These are phyloP conservation scores for Pythium phragmiticola DNA, from an alignment of 352 stramenopile species.

Conservation along the genomic window DNA sequence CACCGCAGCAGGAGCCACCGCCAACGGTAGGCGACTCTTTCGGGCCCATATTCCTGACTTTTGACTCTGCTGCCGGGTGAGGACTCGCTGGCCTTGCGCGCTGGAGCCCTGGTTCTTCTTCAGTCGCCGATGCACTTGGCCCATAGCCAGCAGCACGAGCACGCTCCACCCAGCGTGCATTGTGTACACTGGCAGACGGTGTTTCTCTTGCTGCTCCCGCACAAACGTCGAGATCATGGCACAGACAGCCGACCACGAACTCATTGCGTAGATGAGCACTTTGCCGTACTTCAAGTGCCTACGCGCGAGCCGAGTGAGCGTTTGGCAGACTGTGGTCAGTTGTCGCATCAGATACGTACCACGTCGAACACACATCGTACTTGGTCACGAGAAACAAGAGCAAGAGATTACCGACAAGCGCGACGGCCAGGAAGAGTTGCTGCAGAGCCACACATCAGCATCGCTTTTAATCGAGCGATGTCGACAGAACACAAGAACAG, in stretches of 20 bases:
- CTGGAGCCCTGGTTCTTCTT: background rate
- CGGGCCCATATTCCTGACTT: background rate
- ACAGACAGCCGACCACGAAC: conserved; percentile 35
- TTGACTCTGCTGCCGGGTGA: conserved; percentile 8
- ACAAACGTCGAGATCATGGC: conserved; percentile 34
- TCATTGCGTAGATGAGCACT: conserved; percentile 39
- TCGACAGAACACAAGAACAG: background rate
- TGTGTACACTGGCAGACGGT: conserved; percentile 28
- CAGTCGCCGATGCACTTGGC: background rate
- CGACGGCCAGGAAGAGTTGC: conserved; percentile 31
- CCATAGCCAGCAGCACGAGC: background rate
- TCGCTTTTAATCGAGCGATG: no score
- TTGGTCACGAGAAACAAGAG: conserved; percentile 32
- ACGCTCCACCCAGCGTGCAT: conserved; percentile 26
- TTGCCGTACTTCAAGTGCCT: conserved; percentile 42
- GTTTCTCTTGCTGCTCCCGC: conserved; percentile 3
- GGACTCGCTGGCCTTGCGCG: background rate
- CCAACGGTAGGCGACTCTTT: background rate
- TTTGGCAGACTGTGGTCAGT: no score
- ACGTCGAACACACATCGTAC: conserved; percentile 36
- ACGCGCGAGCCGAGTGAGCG: background rate
- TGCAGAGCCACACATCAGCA: conserved; percentile 2
- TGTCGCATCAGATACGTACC: conserved; percentile 16
- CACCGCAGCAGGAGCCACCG: background rate
- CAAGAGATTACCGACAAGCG: conserved; percentile 32